Evolutionary conservation across 2,329 filamentous ascomycete genomes (phyloP).

Genomic region (Metarhizium anisopliae): DNA sequence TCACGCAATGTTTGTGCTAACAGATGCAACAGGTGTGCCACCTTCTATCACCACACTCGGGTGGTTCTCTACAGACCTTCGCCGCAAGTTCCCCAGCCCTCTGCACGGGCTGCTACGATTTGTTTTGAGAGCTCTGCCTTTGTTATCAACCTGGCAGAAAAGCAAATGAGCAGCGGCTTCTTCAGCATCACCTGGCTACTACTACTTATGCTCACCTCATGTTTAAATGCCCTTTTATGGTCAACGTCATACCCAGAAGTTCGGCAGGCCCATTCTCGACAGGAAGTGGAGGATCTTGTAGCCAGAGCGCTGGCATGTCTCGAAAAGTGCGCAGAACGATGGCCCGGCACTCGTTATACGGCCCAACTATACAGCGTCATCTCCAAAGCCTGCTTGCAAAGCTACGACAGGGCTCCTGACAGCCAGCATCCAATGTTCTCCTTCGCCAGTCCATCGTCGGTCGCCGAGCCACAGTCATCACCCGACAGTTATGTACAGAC

Average conservation of each 20-base stretch:
- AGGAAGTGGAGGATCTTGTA: conserved; percentile 69
- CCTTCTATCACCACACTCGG: conserved; percentile 77
- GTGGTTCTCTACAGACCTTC: conserved; percentile 84
- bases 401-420: conserved; percentile 53
- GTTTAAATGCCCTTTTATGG: conserved; percentile 88
- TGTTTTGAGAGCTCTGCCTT: conserved; percentile 78
- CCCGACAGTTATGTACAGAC: conserved; percentile 19
- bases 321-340: conserved; percentile 70
- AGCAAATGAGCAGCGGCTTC: conserved; percentile 66
- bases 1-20: not conserved
- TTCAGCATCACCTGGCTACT: conserved; percentile 94
- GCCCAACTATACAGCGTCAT: conserved; percentile 82
- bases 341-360: conserved; percentile 83
- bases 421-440: conserved; percentile 17
- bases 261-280: conserved; percentile 59
- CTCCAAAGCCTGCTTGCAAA: conserved; percentile 75
- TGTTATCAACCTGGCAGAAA: conserved; percentile 72
- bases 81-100: conserved; percentile 83
- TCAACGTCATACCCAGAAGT: conserved; percentile 80
- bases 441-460: conserved; percentile 25
- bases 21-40: conserved; percentile 43
- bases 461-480: conserved; percentile 21
- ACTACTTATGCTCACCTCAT: conserved; percentile 80
- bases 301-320: conserved; percentile 70
- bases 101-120: conserved; percentile 63